Conservation (phyloP, 192 early-diverging fungal genomes). For the Allomyces arbusculus region DNA sequence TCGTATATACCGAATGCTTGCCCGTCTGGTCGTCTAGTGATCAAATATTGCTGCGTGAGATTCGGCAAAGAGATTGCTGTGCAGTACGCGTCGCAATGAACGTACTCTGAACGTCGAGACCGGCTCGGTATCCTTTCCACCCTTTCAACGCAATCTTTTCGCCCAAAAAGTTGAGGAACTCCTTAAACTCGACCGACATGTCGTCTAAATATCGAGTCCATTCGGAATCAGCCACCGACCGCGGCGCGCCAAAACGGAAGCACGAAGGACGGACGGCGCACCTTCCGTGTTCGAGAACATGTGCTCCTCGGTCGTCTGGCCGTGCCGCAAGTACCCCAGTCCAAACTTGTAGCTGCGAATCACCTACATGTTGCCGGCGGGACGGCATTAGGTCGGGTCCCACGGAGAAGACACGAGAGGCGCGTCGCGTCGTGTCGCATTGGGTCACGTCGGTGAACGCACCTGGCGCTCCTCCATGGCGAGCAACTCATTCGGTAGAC, state of each 20-base stretch:
- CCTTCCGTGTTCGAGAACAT: slow-evolving; percentile 24
- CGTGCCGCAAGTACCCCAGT: slow-evolving; percentile 25
- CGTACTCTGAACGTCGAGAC: slow-evolving; percentile 37
- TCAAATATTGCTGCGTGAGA: not conserved
- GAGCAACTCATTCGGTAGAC: slow-evolving; percentile 32
- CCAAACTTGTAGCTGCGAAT: slow-evolving; percentile 54
- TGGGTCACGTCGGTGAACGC: too few species aligned
- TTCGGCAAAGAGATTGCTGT: not conserved
- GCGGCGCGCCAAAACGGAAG: not conserved
- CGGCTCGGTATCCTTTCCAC: slow-evolving; percentile 51
- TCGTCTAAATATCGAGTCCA: slow-evolving; percentile 11
- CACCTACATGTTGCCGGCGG: slow-evolving; percentile 6
- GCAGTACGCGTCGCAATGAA: not conserved
- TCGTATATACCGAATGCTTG: slow-evolving; percentile 40
- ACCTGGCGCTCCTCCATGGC: slow-evolving; percentile 43
- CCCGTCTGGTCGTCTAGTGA: slow-evolving; percentile 39
- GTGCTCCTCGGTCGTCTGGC: slow-evolving; percentile 26
- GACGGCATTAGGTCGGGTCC: not conserved
- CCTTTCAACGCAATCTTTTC: slow-evolving; percentile 43
- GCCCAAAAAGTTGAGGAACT: slow-evolving; percentile 46
- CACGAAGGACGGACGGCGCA: not conserved
- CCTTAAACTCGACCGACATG: slow-evolving; percentile 33
- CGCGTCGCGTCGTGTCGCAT: not conserved
- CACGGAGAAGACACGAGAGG: not conserved
- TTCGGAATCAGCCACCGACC: not conserved